Evolutionary conservation across 306 rosid genomes (phyloP).

Genomic region (Fragaria vesca): DNA sequence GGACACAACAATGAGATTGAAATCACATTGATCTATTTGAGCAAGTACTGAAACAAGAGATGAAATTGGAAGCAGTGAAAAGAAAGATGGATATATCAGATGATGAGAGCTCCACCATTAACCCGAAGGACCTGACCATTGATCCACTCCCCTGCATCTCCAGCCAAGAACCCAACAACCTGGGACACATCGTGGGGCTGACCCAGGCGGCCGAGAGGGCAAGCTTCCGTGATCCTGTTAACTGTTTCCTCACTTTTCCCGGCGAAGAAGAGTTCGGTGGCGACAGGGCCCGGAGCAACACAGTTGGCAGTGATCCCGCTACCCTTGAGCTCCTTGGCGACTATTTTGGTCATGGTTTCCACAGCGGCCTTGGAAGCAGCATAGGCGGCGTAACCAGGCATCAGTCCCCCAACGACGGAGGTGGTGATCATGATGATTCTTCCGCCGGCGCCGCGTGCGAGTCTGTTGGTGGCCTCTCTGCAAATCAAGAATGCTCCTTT

Average conservation of each 20-base stretch:
- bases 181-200: conserved; percentile 38
- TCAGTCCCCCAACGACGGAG: conserved; percentile 26
- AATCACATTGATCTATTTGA: not conserved
- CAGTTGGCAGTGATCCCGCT: conserved; percentile 41
- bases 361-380: conserved; percentile 52
- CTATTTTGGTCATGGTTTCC: conserved; percentile 45
- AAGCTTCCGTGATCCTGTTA: conserved; percentile 22
- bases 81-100: not conserved
- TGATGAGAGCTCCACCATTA: conserved; percentile 41
- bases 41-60: not conserved
- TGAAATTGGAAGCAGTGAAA: not conserved
- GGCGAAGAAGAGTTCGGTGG: conserved; percentile 40
- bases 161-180: conserved; percentile 46
- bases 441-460: conserved; percentile 39
- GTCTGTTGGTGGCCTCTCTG: conserved; percentile 39
- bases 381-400: conserved; percentile 41
- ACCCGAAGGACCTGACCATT: conserved; percentile 49
- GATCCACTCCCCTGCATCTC: conserved; percentile 52
- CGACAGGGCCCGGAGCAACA: conserved; percentile 52
- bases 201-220: conserved; percentile 52
- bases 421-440: conserved; percentile 40
- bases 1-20: too few species aligned
- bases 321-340: conserved; percentile 58
- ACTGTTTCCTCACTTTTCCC: conserved; percentile 41
- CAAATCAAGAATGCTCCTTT: conserved; percentile 39